Conservation (phyloP, 2,329 filamentous ascomycete genomes). For the Botrytis fabae region DNA sequence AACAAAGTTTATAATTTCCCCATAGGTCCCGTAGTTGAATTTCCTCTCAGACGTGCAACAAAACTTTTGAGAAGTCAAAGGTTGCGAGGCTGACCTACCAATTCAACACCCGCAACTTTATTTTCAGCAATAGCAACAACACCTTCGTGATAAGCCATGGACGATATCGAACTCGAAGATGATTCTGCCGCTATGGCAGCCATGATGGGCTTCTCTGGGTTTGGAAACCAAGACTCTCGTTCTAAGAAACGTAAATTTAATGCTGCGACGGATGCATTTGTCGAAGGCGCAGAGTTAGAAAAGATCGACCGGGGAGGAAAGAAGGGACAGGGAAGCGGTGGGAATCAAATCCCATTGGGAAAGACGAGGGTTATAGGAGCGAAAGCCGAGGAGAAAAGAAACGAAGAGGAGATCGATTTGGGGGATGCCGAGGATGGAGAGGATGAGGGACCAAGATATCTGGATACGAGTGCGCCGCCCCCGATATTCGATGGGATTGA, state of each 20-base stretch:
- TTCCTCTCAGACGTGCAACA: slow-evolving; percentile 10
- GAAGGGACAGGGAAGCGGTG: slow-evolving; percentile 40
- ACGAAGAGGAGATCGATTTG: slow-evolving; percentile 35
- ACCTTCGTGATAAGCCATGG: not conserved
- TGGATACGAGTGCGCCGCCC: slow-evolving; percentile 35
- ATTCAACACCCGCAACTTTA: not conserved
- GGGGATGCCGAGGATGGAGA: slow-evolving; percentile 28
- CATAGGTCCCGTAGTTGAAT: not conserved
- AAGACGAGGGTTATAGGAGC: slow-evolving; percentile 34
- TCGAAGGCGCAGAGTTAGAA: slow-evolving; percentile 42
- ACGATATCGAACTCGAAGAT: slow-evolving; percentile 16
- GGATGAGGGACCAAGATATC: slow-evolving; percentile 28
- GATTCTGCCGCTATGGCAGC: slow-evolving; percentile 45
- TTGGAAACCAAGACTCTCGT: slow-evolving; percentile 56
- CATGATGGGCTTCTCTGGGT: slow-evolving; percentile 72
- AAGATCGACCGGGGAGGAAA: slow-evolving; percentile 39
- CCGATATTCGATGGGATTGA: slow-evolving; percentile 38
- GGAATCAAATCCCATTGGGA: slow-evolving; percentile 39
- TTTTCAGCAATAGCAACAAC: not conserved
- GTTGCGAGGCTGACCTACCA: not conserved
- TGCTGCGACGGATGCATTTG: slow-evolving; percentile 52
- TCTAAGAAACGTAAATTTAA: slow-evolving; percentile 69
- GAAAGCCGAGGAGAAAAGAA: slow-evolving; percentile 20
- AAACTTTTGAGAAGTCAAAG: not conserved
- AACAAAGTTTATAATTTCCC: not conserved